These are phyloP conservation scores for Stephania cephalantha DNA, from an alignment of 164 flowering plant species.

Conservation along the genomic window DNA sequence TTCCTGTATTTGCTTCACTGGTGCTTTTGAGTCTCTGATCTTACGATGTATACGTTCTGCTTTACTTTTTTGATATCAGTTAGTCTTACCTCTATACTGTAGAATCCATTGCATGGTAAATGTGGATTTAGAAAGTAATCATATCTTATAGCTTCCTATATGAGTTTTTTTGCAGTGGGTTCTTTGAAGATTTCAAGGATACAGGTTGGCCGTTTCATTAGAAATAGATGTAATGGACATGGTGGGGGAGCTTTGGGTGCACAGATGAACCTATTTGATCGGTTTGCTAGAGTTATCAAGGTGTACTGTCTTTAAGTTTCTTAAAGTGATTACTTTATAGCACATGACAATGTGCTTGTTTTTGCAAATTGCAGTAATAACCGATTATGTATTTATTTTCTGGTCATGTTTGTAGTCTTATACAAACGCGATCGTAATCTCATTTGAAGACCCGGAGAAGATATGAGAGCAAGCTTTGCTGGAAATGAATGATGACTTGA, in stretches of 20 bases:
- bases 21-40: neutral
- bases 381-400: neutral
- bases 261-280: constrained; percentile 77
- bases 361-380: neutral
- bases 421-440: constrained; percentile 75
- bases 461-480: constrained; percentile 83
- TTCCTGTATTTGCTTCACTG: neutral
- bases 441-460: constrained; percentile 97
- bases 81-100: neutral
- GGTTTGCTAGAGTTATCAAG: constrained; percentile 89
- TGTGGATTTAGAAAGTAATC: neutral
- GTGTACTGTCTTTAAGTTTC: constrained; percentile 23
- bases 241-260: constrained; percentile 60
- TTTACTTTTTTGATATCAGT: neutral
- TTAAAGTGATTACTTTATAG: neutral
- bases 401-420: constrained; percentile 60
- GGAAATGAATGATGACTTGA: constrained; percentile 96
- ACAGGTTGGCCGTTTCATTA: constrained; percentile 20
- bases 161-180: constrained; percentile 16
- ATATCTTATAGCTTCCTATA: neutral
- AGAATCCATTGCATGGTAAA: neutral
- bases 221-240: constrained; percentile 29
- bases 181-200: constrained; percentile 34
- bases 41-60: neutral
- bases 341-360: neutral